Conservation (phyloP, 352 stramenopile genomes). For the Phytophthora ramorum region DNA sequence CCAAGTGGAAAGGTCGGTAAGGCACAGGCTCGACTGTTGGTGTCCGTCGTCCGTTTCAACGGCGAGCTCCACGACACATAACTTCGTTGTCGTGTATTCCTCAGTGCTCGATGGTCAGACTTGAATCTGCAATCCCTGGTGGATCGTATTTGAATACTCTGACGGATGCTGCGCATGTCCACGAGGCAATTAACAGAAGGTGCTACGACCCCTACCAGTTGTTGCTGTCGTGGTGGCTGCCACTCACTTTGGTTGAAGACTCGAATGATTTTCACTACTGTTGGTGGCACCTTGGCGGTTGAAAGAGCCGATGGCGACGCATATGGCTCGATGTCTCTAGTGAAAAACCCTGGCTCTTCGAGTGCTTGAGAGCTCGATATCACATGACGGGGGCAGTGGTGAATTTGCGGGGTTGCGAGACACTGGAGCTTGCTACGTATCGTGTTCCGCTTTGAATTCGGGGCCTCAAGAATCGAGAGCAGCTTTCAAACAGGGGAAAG, state of each 20-base stretch:
- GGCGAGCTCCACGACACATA: background rate
- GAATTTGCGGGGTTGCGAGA: slow-evolving; percentile 1
- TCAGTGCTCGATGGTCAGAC: background rate
- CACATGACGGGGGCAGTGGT: background rate
- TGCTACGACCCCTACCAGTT: slow-evolving; percentile 6
- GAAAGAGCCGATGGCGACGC: slow-evolving; percentile 5
- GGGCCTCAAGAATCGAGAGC: background rate
- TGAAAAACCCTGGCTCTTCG: slow-evolving; percentile 8
- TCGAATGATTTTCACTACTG: background rate
- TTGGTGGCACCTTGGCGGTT: background rate
- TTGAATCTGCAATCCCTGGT: background rate
- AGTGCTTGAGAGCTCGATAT: background rate
- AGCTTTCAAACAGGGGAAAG: background rate
- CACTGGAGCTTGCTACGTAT: too few relatives aligned
- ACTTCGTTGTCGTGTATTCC: background rate
- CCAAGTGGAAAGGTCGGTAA: slow-evolving; percentile 18
- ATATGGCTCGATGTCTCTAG: slow-evolving; percentile 7
- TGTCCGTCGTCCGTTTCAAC: slow-evolving; percentile 23
- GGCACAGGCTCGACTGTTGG: slow-evolving; percentile 10
- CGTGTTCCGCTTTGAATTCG: too few relatives aligned
- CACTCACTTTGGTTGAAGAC: background rate
- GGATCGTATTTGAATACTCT: background rate
- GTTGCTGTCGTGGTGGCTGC: slow-evolving; percentile 5
- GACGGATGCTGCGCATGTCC: background rate
- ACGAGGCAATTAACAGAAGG: background rate